Evolutionary conservation across 768 basidiomycete species (phyloP).

Genomic region (Boletus sensibilis): DNA sequence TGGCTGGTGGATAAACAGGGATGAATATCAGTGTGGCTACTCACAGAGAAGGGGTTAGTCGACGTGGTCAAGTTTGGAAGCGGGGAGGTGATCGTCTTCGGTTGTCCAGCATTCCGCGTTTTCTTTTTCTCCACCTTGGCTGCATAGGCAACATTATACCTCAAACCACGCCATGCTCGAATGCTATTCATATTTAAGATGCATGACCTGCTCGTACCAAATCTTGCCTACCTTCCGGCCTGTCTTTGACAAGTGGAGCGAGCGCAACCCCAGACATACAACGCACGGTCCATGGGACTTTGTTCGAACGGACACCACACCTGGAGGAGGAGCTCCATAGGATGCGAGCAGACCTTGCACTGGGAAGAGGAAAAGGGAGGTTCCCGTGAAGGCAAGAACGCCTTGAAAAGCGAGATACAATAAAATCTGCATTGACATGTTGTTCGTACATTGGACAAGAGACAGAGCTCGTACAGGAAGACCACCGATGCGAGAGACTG

Average conservation of each 20-base stretch:
- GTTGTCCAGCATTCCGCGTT: conserved; percentile 38
- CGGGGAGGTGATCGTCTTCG: conserved; percentile 36
- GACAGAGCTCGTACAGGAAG: conserved; percentile 71
- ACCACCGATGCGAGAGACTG: conserved; percentile 88
- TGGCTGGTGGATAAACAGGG: neutral
- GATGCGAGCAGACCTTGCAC: conserved; percentile 68
- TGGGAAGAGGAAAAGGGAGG: conserved; percentile 60
- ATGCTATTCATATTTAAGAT: conserved; percentile 46
- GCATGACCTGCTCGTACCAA: neutral
- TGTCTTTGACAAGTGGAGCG: conserved; percentile 68
- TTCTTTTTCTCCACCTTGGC: conserved; percentile 62
- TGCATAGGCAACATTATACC: conserved; percentile 74
- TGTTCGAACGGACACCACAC: conserved; percentile 89
- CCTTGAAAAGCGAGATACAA: conserved; percentile 55
- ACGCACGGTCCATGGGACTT: conserved; percentile 78
- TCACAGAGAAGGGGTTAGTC: conserved; percentile 70
- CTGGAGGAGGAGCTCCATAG: conserved; percentile 83
- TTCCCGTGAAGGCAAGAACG: conserved; percentile 64
- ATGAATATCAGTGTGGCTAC: conserved; percentile 19
- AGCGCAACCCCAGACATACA: conserved; percentile 86
- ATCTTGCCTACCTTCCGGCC: conserved; percentile 65
- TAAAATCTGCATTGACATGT: conserved; percentile 44
- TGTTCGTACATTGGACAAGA: conserved; percentile 46
- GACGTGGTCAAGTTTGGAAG: conserved; percentile 33
- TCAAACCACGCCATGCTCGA: conserved; percentile 77